phyloP scores from a whole-genome alignment of 2,329 filamentous ascomycete genomes.

The Raffaelea deltoideospora region DNA sequence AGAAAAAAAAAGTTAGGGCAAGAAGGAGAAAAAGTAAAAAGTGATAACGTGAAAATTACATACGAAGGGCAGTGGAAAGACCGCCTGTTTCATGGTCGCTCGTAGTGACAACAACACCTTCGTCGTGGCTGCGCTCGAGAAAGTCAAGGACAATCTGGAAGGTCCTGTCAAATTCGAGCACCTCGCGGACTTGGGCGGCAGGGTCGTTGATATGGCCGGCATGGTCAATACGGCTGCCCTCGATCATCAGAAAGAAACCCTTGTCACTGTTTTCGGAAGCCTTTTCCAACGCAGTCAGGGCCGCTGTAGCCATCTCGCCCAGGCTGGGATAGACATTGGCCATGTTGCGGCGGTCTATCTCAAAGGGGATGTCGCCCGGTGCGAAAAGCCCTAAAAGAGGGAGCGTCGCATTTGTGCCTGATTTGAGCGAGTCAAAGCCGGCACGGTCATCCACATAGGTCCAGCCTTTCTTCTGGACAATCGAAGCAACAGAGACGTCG shows the following conservation, averaged over 20 bases:
- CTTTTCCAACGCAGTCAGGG: conserved; percentile 61
- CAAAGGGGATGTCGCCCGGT: conserved; percentile 69
- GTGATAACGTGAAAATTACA: conserved; percentile 16
- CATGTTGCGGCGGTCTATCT: conserved; percentile 74
- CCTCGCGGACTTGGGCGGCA: conserved; percentile 74
- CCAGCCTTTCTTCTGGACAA: conserved; percentile 67
- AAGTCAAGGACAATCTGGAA: conserved; percentile 78
- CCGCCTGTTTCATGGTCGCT: conserved; percentile 96
- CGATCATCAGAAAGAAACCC: conserved; percentile 98
- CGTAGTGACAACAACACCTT: conserved; percentile 73
- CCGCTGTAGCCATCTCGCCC: conserved; percentile 78
- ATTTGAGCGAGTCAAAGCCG: conserved; percentile 60
- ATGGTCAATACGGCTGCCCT: conserved; percentile 91
- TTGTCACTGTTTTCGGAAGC: conserved; percentile 74
- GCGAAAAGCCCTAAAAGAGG: conserved; percentile 82
- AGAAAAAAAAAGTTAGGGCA: background rate
- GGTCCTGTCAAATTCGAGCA: conserved; percentile 83
- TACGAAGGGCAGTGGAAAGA: conserved; percentile 64
- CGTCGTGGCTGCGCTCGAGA: conserved; percentile 54
- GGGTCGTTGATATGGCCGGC: conserved; percentile 79
- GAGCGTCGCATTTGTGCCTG: conserved; percentile 53
- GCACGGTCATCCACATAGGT: conserved; percentile 57
- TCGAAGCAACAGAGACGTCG: conserved; percentile 54
- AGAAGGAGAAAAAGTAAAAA: background rate
- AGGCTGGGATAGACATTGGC: conserved; percentile 73